Percentiles rank a stretch among this genome's conserved stretches.
Evolutionary conservation across 2,329 filamentous ascomycete species (phyloP).

Genomic region (Fusarium sp.): DNA sequence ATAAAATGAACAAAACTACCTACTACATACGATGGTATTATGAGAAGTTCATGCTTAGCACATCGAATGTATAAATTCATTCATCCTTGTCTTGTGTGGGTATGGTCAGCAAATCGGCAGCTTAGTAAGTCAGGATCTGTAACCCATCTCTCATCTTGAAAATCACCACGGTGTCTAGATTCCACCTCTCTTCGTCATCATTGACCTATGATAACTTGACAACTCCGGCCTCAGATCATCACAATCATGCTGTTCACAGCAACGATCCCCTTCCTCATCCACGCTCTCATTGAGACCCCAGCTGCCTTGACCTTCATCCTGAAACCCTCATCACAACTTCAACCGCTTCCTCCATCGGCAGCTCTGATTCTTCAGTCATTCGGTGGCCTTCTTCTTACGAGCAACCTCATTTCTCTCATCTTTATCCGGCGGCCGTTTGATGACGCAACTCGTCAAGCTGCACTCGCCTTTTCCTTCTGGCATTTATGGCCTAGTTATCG

Average conservation of each 20-base stretch:
- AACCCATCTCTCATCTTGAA: background rate
- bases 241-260: background rate
- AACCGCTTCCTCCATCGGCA: slow-evolving; percentile 51
- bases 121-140: slow-evolving; percentile 6
- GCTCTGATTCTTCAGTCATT: slow-evolving; percentile 57
- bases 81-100: background rate
- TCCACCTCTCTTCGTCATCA: background rate
- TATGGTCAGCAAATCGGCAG: background rate
- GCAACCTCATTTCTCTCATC: slow-evolving; percentile 54
- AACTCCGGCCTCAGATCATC: background rate
- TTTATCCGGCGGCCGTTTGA: slow-evolving; percentile 48
- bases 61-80: background rate
- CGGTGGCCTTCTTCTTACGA: slow-evolving; percentile 57
- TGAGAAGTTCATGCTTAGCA: background rate
- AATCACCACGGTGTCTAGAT: background rate
- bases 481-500: slow-evolving; percentile 59
- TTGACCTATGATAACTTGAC: background rate
- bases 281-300: slow-evolving; percentile 52
- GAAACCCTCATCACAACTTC: slow-evolving; percentile 53
- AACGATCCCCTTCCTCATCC: slow-evolving; percentile 49
- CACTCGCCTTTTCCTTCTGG: slow-evolving; percentile 56
- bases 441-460: slow-evolving; percentile 46
- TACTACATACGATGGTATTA: no score
- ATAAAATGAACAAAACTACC: background rate
- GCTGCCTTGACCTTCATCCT: slow-evolving; percentile 59